Base-by-base conservation (phyloP, 345 rosid genomes). In the Eucalyptus erythrocorys region DNA sequence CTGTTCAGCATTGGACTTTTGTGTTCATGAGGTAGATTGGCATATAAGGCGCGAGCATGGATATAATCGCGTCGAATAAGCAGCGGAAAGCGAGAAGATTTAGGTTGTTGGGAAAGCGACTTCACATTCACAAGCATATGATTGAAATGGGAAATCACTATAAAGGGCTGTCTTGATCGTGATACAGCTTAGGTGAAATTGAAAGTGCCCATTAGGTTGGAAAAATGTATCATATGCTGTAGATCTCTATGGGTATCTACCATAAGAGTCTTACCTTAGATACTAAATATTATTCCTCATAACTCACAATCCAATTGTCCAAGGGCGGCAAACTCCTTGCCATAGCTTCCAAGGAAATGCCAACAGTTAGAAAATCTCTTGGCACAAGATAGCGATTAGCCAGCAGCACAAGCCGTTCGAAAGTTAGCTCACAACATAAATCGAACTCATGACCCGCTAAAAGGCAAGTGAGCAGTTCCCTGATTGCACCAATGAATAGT, bases 321-420 rank as follows among this genome's bases (percentile, higher is more conserved):
- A 21, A 19, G 82, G 8, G 21, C 10, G 8, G 45, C 14, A 4
- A 17, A 43, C 82, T 43, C 45, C 81, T 34, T 34, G 7, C 8
- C 22, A 21, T 19, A 2, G 13, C 45, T 45, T 50, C 26, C 13
- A 19, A 1, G 9, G 26, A 71, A 34, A 34, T 3, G 81, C 13
- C 27, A 6, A 37, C 1, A 71, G 45, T 10, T 0, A 19, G 4
- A 42, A 71, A 37, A 24, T 71, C 27, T 76, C 82, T 40, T 0
- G 4, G 3, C 2, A 37, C 5, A 0, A 71, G 45, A 71, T 34
- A 21, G 1, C 3, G 2, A 21, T 37, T 40, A 37, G 47, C 5
- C 0, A 76, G 22, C 5, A 37, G 8, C 82, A 37, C 15, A 0
- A 42, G 27, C 27, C 0, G 1, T 21, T 37, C 5, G 5, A 2